phyloP scores from a whole-genome alignment of 2,329 filamentous ascomycete genomes.

The Emydomyces testavorans region DNA sequence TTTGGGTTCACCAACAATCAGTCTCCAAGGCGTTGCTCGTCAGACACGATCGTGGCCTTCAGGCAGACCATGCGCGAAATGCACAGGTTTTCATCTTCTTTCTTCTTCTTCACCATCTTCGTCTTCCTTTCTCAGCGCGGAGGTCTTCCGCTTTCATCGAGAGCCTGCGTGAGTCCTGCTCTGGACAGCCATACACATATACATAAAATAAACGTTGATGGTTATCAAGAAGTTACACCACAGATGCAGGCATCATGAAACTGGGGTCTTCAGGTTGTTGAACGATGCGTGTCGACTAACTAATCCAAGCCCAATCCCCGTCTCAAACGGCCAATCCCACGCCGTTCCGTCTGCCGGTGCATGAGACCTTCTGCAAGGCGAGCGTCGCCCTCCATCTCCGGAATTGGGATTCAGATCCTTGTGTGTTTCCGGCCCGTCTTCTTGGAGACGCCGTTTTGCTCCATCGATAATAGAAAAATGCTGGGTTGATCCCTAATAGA shows the following conservation, averaged over 20 bases:
- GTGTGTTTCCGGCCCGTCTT: neutral
- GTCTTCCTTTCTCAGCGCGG: too few species aligned
- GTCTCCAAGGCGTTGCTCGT: neutral
- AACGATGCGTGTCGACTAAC: neutral
- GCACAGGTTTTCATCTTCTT: too few species aligned
- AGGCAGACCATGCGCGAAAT: too few species aligned
- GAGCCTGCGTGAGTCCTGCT: too few species aligned
- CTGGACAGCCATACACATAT: too few species aligned
- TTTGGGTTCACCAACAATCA: neutral
- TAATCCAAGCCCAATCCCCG: neutral
- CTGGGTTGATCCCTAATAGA: too few species aligned
- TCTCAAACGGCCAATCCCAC: neutral
- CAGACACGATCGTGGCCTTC: too few species aligned
- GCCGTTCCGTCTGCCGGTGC: neutral
- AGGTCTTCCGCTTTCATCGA: too few species aligned
- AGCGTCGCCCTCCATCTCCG: neutral
- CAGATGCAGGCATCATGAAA: neutral
- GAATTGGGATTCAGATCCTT: neutral
- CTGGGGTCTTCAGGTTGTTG: neutral
- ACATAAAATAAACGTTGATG: too few species aligned
- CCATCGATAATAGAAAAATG: too few species aligned
- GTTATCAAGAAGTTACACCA: too few species aligned
- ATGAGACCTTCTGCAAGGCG: neutral
- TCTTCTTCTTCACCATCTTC: too few species aligned
- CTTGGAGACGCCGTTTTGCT: neutral